These are phyloP conservation scores for Lipomyces starkeyi DNA, from an alignment of 805 yeast genomes.

Conservation along the genomic window DNA sequence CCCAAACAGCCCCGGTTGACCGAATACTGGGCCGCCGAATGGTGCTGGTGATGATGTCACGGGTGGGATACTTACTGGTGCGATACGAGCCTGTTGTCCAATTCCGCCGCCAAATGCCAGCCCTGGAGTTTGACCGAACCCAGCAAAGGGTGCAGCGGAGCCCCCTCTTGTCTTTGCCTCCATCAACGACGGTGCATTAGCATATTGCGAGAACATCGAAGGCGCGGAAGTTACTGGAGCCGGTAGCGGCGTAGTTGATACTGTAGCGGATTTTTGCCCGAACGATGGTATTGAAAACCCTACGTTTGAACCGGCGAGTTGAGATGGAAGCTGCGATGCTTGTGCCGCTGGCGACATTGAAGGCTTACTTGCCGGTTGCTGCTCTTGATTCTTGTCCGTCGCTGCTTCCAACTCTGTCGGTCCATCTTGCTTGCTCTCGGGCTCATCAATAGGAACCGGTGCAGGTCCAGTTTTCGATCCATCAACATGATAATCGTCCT, in stretches of 20 bases:
- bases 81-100: neutral
- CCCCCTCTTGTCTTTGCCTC: neutral
- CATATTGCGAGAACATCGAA: constrained; percentile 18
- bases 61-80: neutral
- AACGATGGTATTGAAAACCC: neutral
- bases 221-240: constrained; percentile 11
- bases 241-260: neutral
- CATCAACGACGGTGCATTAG: constrained; percentile 14
- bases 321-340: neutral
- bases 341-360: neutral
- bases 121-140: constrained; percentile 6
- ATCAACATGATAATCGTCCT: neutral
- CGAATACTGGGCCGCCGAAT: constrained; percentile 16
- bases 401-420: neutral
- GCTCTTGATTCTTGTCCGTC: neutral
- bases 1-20: constrained; percentile 5
- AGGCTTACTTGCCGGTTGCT: neutral
- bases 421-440: neutral
- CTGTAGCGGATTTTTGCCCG: neutral
- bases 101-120: neutral
- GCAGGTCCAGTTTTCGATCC: neutral
- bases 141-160: neutral
- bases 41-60: constrained; percentile 13
- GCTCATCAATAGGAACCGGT: neutral
- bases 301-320: neutral